These are phyloP conservation scores for Epichloe elymi DNA, from an alignment of 2,329 filamentous ascomycete genomes.

Conservation along the genomic window DNA sequence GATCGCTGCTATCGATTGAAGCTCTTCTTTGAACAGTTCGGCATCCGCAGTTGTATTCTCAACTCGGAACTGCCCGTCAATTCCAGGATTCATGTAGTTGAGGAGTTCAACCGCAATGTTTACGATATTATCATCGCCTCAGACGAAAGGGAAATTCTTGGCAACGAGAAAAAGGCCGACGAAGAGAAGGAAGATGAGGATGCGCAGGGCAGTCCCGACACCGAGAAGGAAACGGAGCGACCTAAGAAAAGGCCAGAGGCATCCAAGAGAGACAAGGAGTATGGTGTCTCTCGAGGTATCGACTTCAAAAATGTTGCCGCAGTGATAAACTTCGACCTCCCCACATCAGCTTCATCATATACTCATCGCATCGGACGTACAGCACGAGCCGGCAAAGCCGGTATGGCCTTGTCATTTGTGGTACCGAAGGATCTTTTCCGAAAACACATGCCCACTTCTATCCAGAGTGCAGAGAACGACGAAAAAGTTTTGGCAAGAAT, in stretches of 20 bases:
- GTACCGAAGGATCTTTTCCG: conserved; percentile 69
- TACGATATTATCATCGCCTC: conserved; percentile 98
- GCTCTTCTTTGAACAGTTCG: conserved; percentile 93
- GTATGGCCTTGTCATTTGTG: conserved; percentile 93
- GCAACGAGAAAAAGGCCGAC: conserved; percentile 39
- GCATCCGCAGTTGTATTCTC: conserved; percentile 80
- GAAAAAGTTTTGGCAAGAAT: conserved; percentile 76
- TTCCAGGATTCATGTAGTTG: conserved; percentile 82
- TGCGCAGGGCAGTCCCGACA: conserved; percentile 18
- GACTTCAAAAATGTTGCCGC: conserved; percentile 93
- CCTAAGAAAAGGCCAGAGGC: conserved; percentile 28
- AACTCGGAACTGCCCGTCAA: conserved; percentile 94
- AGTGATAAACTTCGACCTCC: conserved; percentile 95
- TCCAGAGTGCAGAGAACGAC: conserved; percentile 65
- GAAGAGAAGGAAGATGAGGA: conserved; percentile 29
- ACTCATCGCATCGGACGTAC: conserved; percentile 95
- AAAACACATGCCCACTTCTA: conserved; percentile 79
- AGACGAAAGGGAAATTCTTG: conserved; percentile 78
- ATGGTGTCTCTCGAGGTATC: conserved; percentile 83
- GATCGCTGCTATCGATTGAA: conserved; percentile 85
- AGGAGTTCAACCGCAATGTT: conserved; percentile 92
- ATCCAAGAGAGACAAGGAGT: conserved; percentile 64
- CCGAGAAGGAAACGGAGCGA: conserved; percentile 14
- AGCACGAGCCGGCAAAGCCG: conserved; percentile 76
- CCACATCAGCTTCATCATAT: conserved; percentile 77